Conservation (phyloP, 257 asterid genomes). For the Haberlea rhodopensis region DNA sequence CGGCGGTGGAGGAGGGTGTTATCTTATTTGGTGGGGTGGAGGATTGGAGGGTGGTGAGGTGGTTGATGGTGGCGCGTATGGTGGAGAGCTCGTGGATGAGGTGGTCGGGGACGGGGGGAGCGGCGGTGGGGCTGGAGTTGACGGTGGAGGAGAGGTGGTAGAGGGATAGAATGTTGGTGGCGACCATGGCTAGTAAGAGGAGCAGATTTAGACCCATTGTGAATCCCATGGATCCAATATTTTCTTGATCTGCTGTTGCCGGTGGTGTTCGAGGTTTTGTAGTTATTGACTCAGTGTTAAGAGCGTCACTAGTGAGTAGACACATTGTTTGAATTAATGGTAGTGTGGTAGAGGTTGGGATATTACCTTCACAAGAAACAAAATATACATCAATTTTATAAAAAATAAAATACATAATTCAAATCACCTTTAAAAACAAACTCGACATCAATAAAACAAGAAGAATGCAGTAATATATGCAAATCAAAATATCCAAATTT, state of each 20-base stretch:
- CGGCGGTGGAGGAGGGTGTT: conserved; percentile 26
- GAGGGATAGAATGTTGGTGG: conserved; percentile 92
- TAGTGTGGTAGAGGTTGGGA: no score
- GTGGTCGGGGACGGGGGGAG: conserved; percentile 82
- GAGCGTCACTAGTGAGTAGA: no score
- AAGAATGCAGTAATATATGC: no score
- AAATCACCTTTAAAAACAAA: no score
- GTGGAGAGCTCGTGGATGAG: conserved; percentile 93
- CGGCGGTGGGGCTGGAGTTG: conserved; percentile 52
- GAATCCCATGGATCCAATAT: conserved; percentile 50
- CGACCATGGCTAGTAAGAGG: conserved; percentile 88
- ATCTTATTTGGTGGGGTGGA: conserved; percentile 37
- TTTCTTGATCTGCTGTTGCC: conserved; percentile 18
- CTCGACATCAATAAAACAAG: no score
- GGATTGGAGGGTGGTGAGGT: conserved; percentile 79
- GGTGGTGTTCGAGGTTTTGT: no score
- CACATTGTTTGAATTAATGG: no score
- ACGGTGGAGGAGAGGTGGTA: conserved; percentile 95
- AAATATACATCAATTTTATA: no score
- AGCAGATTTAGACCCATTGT: conserved; percentile 85
- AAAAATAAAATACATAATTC: no score
- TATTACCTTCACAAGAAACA: no score
- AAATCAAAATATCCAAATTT: no score
- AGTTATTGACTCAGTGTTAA: no score
- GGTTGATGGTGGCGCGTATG: conserved; percentile 93